Evolutionary conservation across 257 asterid genomes (phyloP), one percentile per base, ranked within the genome.

Genomic region (Plantago elongata): DNA sequence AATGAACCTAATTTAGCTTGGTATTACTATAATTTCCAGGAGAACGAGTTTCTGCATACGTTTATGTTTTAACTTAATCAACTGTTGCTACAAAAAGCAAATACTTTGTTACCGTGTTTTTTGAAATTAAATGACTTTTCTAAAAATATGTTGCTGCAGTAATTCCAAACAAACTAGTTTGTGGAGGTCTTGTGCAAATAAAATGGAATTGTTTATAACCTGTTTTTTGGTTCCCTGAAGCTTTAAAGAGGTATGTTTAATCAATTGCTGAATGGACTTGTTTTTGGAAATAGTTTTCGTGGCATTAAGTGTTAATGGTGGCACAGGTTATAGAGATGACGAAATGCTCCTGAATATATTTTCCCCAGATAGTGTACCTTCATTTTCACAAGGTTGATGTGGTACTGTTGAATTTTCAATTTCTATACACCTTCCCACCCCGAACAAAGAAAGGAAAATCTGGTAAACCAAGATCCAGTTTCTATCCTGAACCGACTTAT

Each of bases 71-170:
- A 34, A 34, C 4, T 34, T 34, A 7, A 4, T 50, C 34, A 7
- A 0, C 11, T 18, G 9, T 50, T 50, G 29, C 14, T 49, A 14
- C 14, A 14, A 50, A 50, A 49, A 49, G 11, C 15, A 49, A 22
- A 22, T 14, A n/a, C 15, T 9, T 22, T 49, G 17, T 50, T 8
- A 50, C 17, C 30, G 1, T 10, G 17, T 18, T 5, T 3, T 9
- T 49, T 50, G 56, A 50, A 50, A 27, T 50, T 50, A 11, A 13
- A 22, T 49, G 34, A 50, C 56, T 30, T 50, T 50, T 50, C 40
- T 50, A 8, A 38, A 16, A 51, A 51, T 16, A 29, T 51, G 57
- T 51, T 38, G 12, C 57, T 51, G 57, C 57, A 51, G 57, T 51
- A 51, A 22, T 22, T 22, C 14, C 38, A 18, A 51, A 11, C 38